phyloP scores from a whole-genome alignment of 2,329 filamentous ascomycete species.

The Sclerotinia trifoliorum region DNA sequence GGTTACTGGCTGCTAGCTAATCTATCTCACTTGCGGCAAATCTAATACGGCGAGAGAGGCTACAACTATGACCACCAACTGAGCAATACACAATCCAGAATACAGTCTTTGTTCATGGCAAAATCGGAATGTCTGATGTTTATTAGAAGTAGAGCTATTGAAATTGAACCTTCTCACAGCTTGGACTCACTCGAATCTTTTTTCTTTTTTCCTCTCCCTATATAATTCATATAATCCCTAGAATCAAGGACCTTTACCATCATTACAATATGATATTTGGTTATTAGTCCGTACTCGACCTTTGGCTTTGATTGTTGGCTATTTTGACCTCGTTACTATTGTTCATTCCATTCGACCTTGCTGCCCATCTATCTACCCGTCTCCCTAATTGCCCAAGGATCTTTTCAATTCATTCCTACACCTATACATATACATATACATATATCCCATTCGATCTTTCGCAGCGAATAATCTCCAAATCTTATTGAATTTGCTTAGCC shows the following conservation, averaged over 20 bases:
- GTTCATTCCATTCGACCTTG: not conserved
- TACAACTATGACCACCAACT: not conserved
- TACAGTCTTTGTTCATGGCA: not conserved
- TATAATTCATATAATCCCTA: not conserved
- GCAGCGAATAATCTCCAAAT: no score
- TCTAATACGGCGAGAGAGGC: not conserved
- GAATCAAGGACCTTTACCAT: no score
- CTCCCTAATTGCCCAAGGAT: no score
- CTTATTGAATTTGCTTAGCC: not conserved
- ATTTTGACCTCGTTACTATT: not conserved
- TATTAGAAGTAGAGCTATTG: not conserved
- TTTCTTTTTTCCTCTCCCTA: not conserved
- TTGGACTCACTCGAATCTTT: not conserved
- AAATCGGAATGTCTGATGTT: conserved; percentile 8
- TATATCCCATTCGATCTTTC: not conserved
- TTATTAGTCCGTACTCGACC: not conserved
- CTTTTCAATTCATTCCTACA: not conserved
- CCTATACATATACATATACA: not conserved
- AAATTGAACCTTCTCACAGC: conserved; percentile 8
- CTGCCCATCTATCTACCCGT: no score
- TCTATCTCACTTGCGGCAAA: not conserved
- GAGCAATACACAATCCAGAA: not conserved
- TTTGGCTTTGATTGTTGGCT: not conserved
- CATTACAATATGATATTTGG: not conserved
- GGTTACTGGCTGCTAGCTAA: no score